phyloP scores from a whole-genome alignment of 116 monocot species.

The Trichopus zeylanicus region DNA sequence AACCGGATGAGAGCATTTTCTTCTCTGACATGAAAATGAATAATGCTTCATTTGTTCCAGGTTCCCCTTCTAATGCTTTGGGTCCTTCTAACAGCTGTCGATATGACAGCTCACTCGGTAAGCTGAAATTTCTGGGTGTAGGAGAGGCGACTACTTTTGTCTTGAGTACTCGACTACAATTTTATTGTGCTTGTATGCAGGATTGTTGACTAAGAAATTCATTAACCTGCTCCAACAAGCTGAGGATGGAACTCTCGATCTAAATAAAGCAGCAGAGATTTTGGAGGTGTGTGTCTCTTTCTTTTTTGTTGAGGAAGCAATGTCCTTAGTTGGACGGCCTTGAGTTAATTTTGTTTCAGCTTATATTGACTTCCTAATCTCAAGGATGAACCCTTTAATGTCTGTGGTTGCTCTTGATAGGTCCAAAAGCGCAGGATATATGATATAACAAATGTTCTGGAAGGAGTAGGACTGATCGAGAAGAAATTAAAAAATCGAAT shows the following conservation, averaged over 20 bases:
- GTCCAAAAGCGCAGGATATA: constrained; percentile 98
- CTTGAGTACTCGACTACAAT: neutral
- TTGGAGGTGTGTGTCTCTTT: constrained; percentile 47
- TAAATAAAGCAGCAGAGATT: constrained; percentile 80
- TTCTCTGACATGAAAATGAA: no score
- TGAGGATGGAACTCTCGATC: constrained; percentile 93
- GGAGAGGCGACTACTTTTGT: neutral
- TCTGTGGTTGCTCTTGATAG: constrained; percentile 22
- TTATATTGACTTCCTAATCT: no score
- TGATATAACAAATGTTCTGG: constrained; percentile 99
- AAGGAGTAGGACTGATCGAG: constrained; percentile 90
- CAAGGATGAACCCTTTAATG: neutral
- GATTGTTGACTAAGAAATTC: constrained; percentile 97
- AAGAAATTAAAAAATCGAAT: constrained; percentile 92
- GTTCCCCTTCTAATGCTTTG: constrained; percentile 24
- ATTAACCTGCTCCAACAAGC: constrained; percentile 73
- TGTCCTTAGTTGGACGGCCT: neutral
- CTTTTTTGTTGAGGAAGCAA: neutral
- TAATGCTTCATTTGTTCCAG: constrained; percentile 27
- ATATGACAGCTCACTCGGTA: constrained; percentile 93
- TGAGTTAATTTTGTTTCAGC: neutral
- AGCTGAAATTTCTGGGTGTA: constrained; percentile 7
- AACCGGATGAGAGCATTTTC: no score
- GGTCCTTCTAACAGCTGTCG: constrained; percentile 50
- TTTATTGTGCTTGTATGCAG: constrained; percentile 23